These are phyloP conservation scores for Dictyostelium gargantuum DNA, from an alignment of 208 protist genomes.

Conservation along the genomic window DNA sequence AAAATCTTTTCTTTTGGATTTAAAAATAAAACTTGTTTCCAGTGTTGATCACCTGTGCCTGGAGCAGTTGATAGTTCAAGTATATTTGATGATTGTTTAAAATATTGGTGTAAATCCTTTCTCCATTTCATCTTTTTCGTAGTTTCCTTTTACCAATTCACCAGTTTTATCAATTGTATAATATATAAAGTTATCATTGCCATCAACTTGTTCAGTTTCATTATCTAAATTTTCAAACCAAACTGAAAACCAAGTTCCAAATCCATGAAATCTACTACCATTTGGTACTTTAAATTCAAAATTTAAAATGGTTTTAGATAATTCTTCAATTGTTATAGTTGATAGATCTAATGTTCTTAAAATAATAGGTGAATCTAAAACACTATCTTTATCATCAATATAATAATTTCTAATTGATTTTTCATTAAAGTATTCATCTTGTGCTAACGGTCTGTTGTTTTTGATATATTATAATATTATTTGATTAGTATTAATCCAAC, in stretches of 20 bases:
- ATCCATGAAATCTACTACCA: constrained; percentile 25
- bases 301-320: constrained; percentile 10
- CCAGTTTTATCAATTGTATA: constrained; percentile 6
- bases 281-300: constrained; percentile 40
- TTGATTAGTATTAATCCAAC: not conserved
- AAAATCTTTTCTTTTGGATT: not conserved
- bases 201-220: not conserved
- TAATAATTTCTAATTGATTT: constrained; percentile 66
- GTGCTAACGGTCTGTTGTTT: constrained; percentile 2
- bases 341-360: constrained; percentile 27
- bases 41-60: not conserved
- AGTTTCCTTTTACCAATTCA: not conserved
- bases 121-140: not conserved
- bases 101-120: not conserved
- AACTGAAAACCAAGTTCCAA: constrained; percentile 36
- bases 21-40: constrained; percentile 45
- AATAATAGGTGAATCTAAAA: constrained; percentile 9
- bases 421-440: not conserved
- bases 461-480: not conserved
- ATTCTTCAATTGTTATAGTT: constrained; percentile 16
- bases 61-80: constrained; percentile 30
- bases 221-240: constrained; percentile 36
- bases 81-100: not conserved
- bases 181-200: not conserved
- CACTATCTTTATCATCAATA: not conserved